Evolutionary conservation across 2,329 filamentous ascomycete species (phyloP).

Genomic region (Trematosphaeria pertusa): DNA sequence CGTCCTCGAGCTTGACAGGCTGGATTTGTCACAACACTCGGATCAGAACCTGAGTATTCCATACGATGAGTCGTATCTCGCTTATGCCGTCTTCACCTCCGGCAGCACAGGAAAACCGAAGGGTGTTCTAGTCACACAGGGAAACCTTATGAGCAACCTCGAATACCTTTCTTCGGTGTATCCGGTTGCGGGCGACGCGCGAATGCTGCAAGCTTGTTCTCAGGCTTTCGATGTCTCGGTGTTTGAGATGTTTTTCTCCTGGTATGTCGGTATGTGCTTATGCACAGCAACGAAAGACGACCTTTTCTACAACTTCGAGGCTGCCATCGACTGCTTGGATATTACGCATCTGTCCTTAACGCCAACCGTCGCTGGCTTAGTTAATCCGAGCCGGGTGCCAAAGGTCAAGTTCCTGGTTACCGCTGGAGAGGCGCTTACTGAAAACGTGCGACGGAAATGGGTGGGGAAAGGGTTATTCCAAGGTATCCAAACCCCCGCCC

Average conservation of each 20-base stretch:
- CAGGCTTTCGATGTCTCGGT: conserved; percentile 88
- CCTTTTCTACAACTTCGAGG: conserved; percentile 75
- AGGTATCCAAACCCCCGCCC: too few species aligned
- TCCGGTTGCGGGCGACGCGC: conserved; percentile 60
- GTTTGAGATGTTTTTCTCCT: conserved; percentile 89
- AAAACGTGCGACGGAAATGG: conserved; percentile 75
- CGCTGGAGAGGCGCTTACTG: conserved; percentile 80
- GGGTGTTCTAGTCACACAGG: conserved; percentile 77
- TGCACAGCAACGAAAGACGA: conserved; percentile 78
- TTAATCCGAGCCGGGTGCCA: conserved; percentile 73
- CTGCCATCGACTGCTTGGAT: conserved; percentile 65
- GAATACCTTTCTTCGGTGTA: conserved; percentile 71
- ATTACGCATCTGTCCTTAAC: conserved; percentile 87
- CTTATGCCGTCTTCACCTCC: conserved; percentile 84
- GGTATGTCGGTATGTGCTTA: conserved; percentile 78
- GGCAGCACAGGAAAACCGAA: conserved; percentile 84
- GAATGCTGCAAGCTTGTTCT: conserved; percentile 82
- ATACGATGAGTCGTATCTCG: conserved; percentile 60
- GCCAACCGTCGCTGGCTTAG: conserved; percentile 80
- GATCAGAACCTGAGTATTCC: conserved; percentile 46
- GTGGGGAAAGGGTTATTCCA: conserved; percentile 71
- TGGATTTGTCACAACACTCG: conserved; percentile 42
- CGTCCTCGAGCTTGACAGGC: conserved; percentile 37
- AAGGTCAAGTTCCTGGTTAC: conserved; percentile 78
- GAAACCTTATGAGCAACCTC: conserved; percentile 80